Conservation (phyloP, 306 rosid species). For the Prunus mume region DNA sequence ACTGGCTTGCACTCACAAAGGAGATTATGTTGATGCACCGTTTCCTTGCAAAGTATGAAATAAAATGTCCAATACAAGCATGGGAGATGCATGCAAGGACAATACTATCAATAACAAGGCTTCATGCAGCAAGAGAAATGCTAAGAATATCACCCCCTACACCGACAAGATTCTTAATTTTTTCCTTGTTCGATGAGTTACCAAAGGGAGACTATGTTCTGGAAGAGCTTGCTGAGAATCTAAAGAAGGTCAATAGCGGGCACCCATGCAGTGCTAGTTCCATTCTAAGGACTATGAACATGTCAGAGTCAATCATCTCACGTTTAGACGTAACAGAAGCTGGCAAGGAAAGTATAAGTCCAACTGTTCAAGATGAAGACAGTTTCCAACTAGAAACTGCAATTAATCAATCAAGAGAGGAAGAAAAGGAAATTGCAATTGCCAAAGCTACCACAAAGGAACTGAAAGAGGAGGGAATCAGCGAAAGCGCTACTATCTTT, state of each 20-base stretch:
- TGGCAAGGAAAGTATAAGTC: conserved; percentile 18
- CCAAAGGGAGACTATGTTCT: conserved; percentile 90
- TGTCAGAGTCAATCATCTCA: conserved; percentile 33
- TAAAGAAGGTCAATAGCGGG: conserved; percentile 41
- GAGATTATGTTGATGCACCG: conserved; percentile 73
- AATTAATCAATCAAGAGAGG: conserved; percentile 69
- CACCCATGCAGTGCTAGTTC: conserved; percentile 70
- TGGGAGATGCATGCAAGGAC: conserved; percentile 96
- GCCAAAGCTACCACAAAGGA: conserved; percentile 82
- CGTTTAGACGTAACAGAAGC: conserved; percentile 27
- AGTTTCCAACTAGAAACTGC: conserved; percentile 49
- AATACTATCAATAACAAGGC: conserved; percentile 73
- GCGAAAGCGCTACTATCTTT: conserved; percentile 54
- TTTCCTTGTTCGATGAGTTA: conserved; percentile 70
- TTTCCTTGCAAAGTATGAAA: conserved; percentile 50
- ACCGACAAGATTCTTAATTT: conserved; percentile 83
- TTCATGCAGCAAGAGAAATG: conserved; percentile 94
- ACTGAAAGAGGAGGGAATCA: conserved; percentile 79
- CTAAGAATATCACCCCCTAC: conserved; percentile 80
- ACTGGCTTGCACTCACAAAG: conserved; percentile 79
- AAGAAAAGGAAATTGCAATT: conserved; percentile 63
- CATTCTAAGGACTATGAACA: conserved; percentile 51
- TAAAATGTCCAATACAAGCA: conserved; percentile 40
- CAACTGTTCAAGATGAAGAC: conserved; percentile 30
- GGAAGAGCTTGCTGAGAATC: conserved; percentile 70